Evolutionary conservation across 345 rosid genomes (phyloP), one percentile per base, ranked within the genome.

Genomic region (Syzygium jambos): DNA sequence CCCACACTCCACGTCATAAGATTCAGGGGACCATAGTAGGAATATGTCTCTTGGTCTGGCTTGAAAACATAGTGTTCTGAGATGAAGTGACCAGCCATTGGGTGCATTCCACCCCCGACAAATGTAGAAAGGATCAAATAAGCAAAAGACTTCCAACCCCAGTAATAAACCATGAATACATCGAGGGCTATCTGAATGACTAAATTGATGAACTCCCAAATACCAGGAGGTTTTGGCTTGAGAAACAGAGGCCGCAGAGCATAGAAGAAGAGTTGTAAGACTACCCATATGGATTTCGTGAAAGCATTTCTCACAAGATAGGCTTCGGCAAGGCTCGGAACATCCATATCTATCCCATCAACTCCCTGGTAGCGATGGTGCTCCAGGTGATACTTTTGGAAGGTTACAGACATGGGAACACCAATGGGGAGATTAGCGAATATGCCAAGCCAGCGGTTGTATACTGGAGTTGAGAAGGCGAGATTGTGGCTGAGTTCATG

Each of bases 401-500:
- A 97, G 27, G 98, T 95, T 29, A 96, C 92, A 1, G 98, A 94
- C 97, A 97, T 97, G 43, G 98, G 98, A 34, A 96, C 97, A 19
- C 98, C 98, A 13, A 97, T 91, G 56, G 98, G 99, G 86, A 96
- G 95, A 86, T 96, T 95, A 7, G 98, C 99, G 29, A 97, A 93
- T 82, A 96, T 95, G 38, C 98, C 98, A 43, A 97, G 98, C 94
- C 96, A 97, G 19, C 95, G 93, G 90, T 96, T 97, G 92, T 92
- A 92, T 89, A 90, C 92, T 3, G 98, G 97, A 78, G 95, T 93
- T 6, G 95, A 95, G 93, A 96, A 97, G 51, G 98, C 98, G 0
- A 97, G 97, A 85, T 95, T 97, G 93, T 97, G 99, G 92, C 98
- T 94, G 84, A 96, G 93, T 91, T 97, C 98, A 84, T 96, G 99